phyloP scores from a whole-genome alignment of 768 basidiomycete species.

The Russula sp. region DNA sequence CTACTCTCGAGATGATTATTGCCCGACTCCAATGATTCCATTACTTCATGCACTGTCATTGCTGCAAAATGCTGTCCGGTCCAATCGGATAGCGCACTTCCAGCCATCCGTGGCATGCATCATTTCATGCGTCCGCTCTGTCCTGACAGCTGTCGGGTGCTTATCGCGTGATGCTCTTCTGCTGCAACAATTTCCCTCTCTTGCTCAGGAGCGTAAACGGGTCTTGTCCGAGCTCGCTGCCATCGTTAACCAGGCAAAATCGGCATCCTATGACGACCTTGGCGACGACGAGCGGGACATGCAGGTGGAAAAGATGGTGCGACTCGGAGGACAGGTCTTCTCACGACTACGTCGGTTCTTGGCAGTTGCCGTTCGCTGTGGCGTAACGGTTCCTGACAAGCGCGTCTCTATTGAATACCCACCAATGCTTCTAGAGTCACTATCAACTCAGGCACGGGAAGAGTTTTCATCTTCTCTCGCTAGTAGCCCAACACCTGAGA shows the following conservation, averaged over 20 bases:
- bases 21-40: conserved; percentile 76
- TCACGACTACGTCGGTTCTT: conserved; percentile 78
- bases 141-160: conserved; percentile 80
- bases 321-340: conserved; percentile 76
- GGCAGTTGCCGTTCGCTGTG: conserved; percentile 69
- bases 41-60: conserved; percentile 83
- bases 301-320: conserved; percentile 76
- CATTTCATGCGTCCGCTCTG: conserved; percentile 87
- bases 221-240: conserved; percentile 78
- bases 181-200: conserved; percentile 58
- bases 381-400: conserved; percentile 56
- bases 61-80: conserved; percentile 78
- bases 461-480: conserved; percentile 13
- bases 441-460: conserved; percentile 25
- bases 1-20: conserved; percentile 42
- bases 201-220: conserved; percentile 76
- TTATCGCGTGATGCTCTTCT: conserved; percentile 76
- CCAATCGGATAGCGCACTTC: conserved; percentile 78
- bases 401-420: conserved; percentile 24
- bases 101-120: conserved; percentile 93
- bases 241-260: conserved; percentile 78
- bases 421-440: conserved; percentile 26
- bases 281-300: conserved; percentile 49
- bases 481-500: conserved; percentile 14
- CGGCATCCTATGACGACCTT: conserved; percentile 51